phyloP scores from a whole-genome alignment of 2,329 filamentous ascomycete species.

The Mariannaea elegans region DNA sequence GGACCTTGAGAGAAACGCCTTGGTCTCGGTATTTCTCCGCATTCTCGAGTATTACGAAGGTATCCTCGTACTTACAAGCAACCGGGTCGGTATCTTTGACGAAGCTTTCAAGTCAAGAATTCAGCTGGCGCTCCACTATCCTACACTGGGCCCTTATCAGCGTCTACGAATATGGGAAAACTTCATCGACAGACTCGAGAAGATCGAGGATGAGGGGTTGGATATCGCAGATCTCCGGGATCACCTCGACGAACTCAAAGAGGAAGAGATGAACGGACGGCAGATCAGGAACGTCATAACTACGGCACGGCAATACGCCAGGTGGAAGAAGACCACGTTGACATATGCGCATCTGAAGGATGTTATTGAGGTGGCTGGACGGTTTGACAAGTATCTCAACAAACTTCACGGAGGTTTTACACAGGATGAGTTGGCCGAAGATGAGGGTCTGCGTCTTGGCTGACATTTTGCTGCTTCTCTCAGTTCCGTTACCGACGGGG shows the following conservation, averaged over 20 bases:
- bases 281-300: constrained; percentile 52
- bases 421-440: too few relatives aligned
- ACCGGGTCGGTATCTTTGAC: constrained; percentile 47
- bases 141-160: constrained; percentile 30
- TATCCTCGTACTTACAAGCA: constrained; percentile 45
- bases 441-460: too few relatives aligned
- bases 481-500: too few relatives aligned
- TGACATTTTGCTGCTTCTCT: too few relatives aligned
- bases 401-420: too few relatives aligned
- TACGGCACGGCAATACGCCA: constrained; percentile 39
- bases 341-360: constrained; percentile 13
- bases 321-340: constrained; percentile 10
- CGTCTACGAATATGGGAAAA: constrained; percentile 46
- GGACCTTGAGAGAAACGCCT: neutral
- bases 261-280: constrained; percentile 50
- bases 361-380: too few relatives aligned
- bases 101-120: constrained; percentile 36
- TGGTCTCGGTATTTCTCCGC: neutral
- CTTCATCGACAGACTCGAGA: constrained; percentile 25
- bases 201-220: neutral
- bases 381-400: too few relatives aligned
- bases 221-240: neutral
- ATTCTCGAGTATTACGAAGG: neutral
- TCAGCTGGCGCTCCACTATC: constrained; percentile 46
- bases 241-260: constrained; percentile 11